phyloP scores from a whole-genome alignment of 2,329 filamentous ascomycete genomes.

The Pseudocercospora musae region DNA sequence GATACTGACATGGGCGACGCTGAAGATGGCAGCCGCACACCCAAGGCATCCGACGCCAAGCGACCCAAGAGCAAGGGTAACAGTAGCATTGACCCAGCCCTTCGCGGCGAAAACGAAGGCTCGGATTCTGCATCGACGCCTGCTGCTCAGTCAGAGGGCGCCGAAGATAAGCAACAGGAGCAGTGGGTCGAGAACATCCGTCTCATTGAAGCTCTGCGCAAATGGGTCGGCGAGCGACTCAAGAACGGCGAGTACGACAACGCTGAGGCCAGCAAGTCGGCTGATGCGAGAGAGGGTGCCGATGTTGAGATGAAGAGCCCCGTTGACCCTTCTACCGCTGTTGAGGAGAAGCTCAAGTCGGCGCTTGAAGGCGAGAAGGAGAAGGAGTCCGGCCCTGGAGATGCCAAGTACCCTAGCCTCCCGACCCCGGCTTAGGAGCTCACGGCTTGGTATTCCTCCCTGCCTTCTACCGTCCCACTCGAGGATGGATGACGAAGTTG shows the following conservation, averaged over 20 bases:
- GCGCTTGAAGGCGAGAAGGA: slow-evolving; percentile 18
- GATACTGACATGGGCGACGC: slow-evolving; percentile 41
- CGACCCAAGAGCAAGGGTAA: slow-evolving; percentile 32
- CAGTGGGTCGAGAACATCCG: slow-evolving; percentile 63
- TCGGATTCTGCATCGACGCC: slow-evolving; percentile 30
- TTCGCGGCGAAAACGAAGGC: slow-evolving; percentile 34
- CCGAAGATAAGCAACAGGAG: slow-evolving; percentile 49
- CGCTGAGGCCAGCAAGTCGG: slow-evolving; percentile 28
- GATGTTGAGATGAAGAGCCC: slow-evolving; percentile 16
- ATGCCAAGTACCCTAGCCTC: slow-evolving; percentile 24
- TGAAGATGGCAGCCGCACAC: slow-evolving; percentile 37
- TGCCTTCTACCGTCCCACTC: neutral
- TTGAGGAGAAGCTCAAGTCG: slow-evolving; percentile 26
- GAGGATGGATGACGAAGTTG: slow-evolving; percentile 11
- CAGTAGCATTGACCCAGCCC: slow-evolving; percentile 38
- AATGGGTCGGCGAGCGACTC: slow-evolving; percentile 55
- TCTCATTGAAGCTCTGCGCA: slow-evolving; percentile 59
- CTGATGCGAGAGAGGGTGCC: slow-evolving; percentile 16
- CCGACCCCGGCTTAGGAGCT: slow-evolving; percentile 13
- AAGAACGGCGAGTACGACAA: slow-evolving; percentile 50
- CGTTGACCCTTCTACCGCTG: slow-evolving; percentile 21
- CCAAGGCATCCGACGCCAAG: slow-evolving; percentile 31
- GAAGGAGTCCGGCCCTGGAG: slow-evolving; percentile 12
- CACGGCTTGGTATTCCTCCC: neutral
- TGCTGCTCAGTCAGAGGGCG: slow-evolving; percentile 28